Evolutionary conservation across 768 basidiomycete genomes (phyloP), one percentile per base, ranked within the genome.

Genomic region (Saitozyma sp.): DNA sequence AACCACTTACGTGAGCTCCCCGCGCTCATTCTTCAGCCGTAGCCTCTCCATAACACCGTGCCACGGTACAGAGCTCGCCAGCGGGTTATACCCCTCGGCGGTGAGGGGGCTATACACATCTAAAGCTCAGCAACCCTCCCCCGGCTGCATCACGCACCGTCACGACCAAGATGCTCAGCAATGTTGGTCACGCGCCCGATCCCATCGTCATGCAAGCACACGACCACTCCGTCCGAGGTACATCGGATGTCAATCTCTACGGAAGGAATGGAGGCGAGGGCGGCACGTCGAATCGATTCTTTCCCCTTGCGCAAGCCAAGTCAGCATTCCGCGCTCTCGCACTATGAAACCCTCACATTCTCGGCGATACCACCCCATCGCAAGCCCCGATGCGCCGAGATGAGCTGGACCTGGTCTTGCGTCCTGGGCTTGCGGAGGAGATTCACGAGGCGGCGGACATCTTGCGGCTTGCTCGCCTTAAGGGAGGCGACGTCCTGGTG

Each of bases 151-250:
- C 11, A 17, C 45, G 11, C 6, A 46, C 45, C 45, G 11, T 11
- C n/a, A 17, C 45, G 45, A 11, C 45, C 45, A 17, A 46, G 45
- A 17, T 46, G 45, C 6, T 46, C 45, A 1, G 45, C 45, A 6
- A 60, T 54, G 50, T 51, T 46, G 37, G 59, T 60, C 50, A 60
- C 37, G 10, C 59, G 50, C 14, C 59, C 59, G n/a, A 60, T 50
- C 9, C 51, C 59, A 9, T 60, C 20, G 41, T 60, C 59, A 41
- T 60, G 59, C 10, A 60, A 40, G 17, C 50, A 10, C n/a, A 60
- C 59, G 10, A 42, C 37, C 17, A 14, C 29, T 13, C 51, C 50
- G 41, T 51, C 59, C 39, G 19, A 17, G 39, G 50, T 60, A 11
- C 41, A 13, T 10, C 51, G 50, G 14, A 60, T 17, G 42, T 60